Evolutionary conservation across 2,329 filamentous ascomycete species (phyloP), one percentile per base, ranked within the genome.

Genomic region (Elsinoe fawcettii): DNA sequence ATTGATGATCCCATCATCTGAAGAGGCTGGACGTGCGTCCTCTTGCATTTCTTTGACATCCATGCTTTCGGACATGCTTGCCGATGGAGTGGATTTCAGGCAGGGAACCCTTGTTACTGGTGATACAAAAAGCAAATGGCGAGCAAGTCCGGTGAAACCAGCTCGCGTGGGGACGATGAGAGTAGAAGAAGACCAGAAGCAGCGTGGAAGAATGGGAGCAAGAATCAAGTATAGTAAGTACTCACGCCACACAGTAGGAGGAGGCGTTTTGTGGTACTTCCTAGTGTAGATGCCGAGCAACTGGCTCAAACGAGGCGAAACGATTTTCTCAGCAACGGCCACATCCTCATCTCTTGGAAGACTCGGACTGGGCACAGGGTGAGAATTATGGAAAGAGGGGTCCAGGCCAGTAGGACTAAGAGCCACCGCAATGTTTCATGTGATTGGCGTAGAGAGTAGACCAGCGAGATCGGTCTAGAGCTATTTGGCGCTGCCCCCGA

Each of bases 1-100:
- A 62, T 74, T 74, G 63, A 74, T 22, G 46, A 20, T 51, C 7
- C 46, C 46, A 51, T 51, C 46, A 14, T 51, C 23, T 22, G 46
- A 51, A 12, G 46, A 51, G 5, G 46, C 14, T 11, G 46, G 46
- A 32, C 46, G 46, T 5, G 46, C 30, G 16, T 51, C 46, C 12
- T 34, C 46, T 22, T 51, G 46, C 46, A 51, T 51, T 22, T 32
- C 46, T 12, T 51, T 51, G 9, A 51, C 46, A 25, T 34, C 46
- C 23, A 51, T 51, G 46, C 46, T 34, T 51, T 20, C 46, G 20
- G 25, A 32, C 7, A 51, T 51, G 46, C 46, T 18, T 51, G 46
- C 46, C 7, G 46, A 5, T 32, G 46, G 11, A 32, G 46, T 8
- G 3, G 25, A 25, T 32, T 23, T 14, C 16, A 16, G 16, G 5